Evolutionary conservation across 129 eudicot genomes (phyloP), one percentile per base, ranked within the genome.

Genomic region (Flaveria brownii): DNA sequence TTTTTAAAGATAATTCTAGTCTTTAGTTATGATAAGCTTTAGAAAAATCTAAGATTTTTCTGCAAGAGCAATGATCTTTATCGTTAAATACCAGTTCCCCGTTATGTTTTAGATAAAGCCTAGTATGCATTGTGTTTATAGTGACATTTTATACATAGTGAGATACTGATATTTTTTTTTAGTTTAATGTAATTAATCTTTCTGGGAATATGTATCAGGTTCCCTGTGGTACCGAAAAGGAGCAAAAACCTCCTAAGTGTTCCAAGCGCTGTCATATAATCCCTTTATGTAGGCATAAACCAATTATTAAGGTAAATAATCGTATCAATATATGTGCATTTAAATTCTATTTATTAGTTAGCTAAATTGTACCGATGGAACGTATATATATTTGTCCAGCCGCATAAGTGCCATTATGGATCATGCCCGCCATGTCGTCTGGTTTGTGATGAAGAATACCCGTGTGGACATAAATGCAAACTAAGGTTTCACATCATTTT

Each of bases 341-440:
- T 17, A 16, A 9, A 42, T 10, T 20, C 25, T 43, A 23, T 20
- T 45, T 68, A 47, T 36, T 59, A 60, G n/a, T 9, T 23, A 28
- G 54, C 72, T 56, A 33, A 17, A 33, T 71, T 75, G 26, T 63
- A 54, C 10, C 16, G 25, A 77, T 68, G 78, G 68, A 67, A 50
- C 74, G 62, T 70, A 41, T 62, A 45, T 33, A 71, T 50, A 11
- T 69, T 65, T 81, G 11, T 82, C 62, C 87, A 94, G 97, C 93
- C 97, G 65, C 99, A 94, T 81, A 91, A 84, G 73, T 94, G 99
- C 73, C 99, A 94, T 68, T 94, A 94, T 78, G 99, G 99, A 83
- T 88, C 92, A 51, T 94, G 97, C 86, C 97, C 97, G 41, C 88
- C 88, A 52, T 94, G 99, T 86, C 87, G 86, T 16, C 77, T 87